A percentile compares a stretch with the other conserved stretches of the same genome.
Conservation (phyloP, 805 yeast species). For the Komagataella populi region DNA sequence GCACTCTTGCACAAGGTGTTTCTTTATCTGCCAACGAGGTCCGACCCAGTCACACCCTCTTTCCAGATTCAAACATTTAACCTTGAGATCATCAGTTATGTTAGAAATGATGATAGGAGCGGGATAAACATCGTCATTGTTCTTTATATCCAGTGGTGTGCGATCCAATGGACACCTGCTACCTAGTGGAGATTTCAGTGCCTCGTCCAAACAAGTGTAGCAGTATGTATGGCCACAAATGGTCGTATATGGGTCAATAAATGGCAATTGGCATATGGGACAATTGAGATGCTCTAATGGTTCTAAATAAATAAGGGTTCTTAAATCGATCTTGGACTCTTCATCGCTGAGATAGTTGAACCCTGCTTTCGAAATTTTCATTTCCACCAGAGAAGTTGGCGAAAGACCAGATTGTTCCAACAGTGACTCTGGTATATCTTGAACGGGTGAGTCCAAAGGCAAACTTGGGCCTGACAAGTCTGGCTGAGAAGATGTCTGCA, state of each 20-base stretch:
- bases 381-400: neutral
- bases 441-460: neutral
- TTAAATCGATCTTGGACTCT: constrained; percentile 9
- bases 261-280: constrained; percentile 59
- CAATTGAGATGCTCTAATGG: constrained; percentile 24
- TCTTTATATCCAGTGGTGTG: constrained; percentile 21
- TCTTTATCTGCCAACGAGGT: constrained; percentile 42
- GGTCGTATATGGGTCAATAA: constrained; percentile 47
- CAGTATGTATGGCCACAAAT: constrained; percentile 62
- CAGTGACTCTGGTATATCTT: neutral
- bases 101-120: constrained; percentile 48
- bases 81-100: constrained; percentile 46
- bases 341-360: constrained; percentile 1
- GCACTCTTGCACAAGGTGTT: constrained; percentile 31
- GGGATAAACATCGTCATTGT: constrained; percentile 21
- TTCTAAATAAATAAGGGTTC: constrained; percentile 11
- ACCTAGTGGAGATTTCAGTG: constrained; percentile 23
- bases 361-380: neutral
- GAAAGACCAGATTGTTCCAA: neutral
- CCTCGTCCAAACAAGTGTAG: constrained; percentile 34
- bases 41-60: constrained; percentile 49
- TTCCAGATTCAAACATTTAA: constrained; percentile 33
- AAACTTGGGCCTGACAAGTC: neutral
- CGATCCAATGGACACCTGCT: constrained; percentile 49
- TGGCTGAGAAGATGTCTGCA: neutral